Evolutionary conservation across 352 stramenopile species (phyloP), one percentile per base, ranked within the genome.

Genomic region (Phytophthora foliorum): DNA sequence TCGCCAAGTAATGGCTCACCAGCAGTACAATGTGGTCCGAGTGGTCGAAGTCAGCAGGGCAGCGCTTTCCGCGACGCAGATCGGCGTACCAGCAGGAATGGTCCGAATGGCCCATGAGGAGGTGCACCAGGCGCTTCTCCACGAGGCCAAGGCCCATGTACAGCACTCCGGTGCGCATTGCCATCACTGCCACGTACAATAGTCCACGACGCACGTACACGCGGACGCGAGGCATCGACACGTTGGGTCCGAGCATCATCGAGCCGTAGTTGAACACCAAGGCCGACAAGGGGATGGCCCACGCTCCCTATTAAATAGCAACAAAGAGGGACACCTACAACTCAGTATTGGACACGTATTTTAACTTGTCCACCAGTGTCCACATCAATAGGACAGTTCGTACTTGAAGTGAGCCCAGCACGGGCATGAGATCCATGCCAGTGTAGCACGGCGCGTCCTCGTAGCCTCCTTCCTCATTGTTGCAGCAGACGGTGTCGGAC

Each of bases 11-110:
- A 54, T 94, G 87, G 50, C 78, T 74, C 14, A 92, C 75, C 39
- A 92, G 77, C 52, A 94, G 69, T 57, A 94, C 84, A 13, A 94
- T 62, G 69, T 94, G 87, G 70, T 94, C 87, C 51, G 87, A 91
- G 67, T 90, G 84, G 71, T 94, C 87, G 58, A 94, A 94, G 22
- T 65, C 60, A 63, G 72, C 42, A 4, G 77, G 67, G 45, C 87
- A 94, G 31, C 67, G 67, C 34, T 84, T 68, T 65, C 80, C 77
- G 25, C 73, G 81, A 32, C 87, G 87, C 52, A 91, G 59, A 13
- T 71, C 58, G 14, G 72, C 72, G 62, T 91, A 94, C 85, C 83
- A 91, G 74, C 85, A 92, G 16, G 63, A 70, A 42, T 78, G 31
- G 4, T 57, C 27, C 6, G 74, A 65, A 24, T 55, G 51, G 19